Evolutionary conservation across 495 filamentous ascomycete genomes (phyloP).

Genomic region (Copromyces sp.): DNA sequence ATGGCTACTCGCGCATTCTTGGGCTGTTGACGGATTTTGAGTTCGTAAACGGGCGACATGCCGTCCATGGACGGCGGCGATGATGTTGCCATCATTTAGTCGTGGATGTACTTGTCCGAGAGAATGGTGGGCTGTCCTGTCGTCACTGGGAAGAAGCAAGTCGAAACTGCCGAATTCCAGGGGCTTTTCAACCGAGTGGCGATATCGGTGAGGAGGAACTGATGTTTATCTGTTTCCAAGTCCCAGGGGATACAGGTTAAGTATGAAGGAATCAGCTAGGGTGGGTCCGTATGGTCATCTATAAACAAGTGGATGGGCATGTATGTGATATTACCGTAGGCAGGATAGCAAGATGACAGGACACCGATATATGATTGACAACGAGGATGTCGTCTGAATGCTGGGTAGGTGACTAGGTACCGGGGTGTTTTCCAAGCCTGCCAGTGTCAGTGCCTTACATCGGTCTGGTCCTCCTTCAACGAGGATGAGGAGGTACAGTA

Average conservation of each 20-base stretch:
- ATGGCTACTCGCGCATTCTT: constrained; percentile 56
- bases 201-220: neutral
- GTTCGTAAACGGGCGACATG: constrained; percentile 19
- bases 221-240: neutral
- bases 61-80: constrained; percentile 4
- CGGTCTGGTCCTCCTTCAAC: constrained; percentile 2
- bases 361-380: constrained; percentile 21
- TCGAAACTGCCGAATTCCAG: neutral
- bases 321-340: constrained; percentile 12
- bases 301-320: neutral
- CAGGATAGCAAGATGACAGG: neutral
- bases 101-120: neutral
- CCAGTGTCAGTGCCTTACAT: constrained; percentile 1
- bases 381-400: constrained; percentile 9
- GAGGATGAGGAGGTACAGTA: neutral
- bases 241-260: neutral
- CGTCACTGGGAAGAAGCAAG: neutral
- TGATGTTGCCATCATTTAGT: constrained; percentile 6
- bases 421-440: constrained; percentile 3
- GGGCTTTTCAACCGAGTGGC: neutral
- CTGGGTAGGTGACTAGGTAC: neutral
- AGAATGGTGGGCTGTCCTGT: neutral
- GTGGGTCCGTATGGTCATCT: neutral
- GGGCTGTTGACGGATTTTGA: constrained; percentile 58
- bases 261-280: neutral